A percentile compares a stretch with the other conserved stretches of the same genome.
These are phyloP conservation scores for Xylariaceae sp. DNA, from an alignment of 2,329 filamentous ascomycete species.

Conservation along the genomic window DNA sequence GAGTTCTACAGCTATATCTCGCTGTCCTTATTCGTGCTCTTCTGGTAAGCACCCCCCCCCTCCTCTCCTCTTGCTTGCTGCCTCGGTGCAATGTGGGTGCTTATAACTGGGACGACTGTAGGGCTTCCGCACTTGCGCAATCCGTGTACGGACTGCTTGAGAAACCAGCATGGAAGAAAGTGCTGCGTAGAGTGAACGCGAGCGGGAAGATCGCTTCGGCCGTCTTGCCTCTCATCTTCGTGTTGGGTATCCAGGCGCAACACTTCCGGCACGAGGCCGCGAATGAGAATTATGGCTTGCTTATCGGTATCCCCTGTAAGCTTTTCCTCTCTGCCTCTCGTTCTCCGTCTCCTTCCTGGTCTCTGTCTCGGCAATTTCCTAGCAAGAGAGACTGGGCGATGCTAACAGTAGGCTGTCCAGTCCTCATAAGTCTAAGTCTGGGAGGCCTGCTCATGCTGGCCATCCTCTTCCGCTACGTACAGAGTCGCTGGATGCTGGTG, in stretches of 20 bases:
- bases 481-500: constrained; percentile 9
- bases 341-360: no score
- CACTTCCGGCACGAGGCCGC: constrained; percentile 11
- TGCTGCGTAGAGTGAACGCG: constrained; percentile 19
- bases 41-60: constrained; percentile 15
- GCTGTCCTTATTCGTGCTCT: constrained; percentile 21
- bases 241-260: constrained; percentile 15
- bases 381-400: no score
- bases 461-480: constrained; percentile 14
- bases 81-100: no score
- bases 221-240: constrained; percentile 19
- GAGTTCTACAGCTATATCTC: constrained; percentile 23
- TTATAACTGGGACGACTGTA: neutral
- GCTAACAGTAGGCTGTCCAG: constrained; percentile 7
- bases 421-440: constrained; percentile 18
- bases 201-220: constrained; percentile 18
- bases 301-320: constrained; percentile 23
- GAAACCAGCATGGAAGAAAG: constrained; percentile 4
- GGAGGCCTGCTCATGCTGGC: constrained; percentile 15
- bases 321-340: neutral
- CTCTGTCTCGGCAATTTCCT: no score
- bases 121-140: constrained; percentile 21
- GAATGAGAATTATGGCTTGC: constrained; percentile 14
- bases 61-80: neutral
- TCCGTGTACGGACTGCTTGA: constrained; percentile 14